These are phyloP conservation scores for Pleurotus citrinopileatus DNA, from an alignment of 768 basidiomycete genomes.

Conservation along the genomic window DNA sequence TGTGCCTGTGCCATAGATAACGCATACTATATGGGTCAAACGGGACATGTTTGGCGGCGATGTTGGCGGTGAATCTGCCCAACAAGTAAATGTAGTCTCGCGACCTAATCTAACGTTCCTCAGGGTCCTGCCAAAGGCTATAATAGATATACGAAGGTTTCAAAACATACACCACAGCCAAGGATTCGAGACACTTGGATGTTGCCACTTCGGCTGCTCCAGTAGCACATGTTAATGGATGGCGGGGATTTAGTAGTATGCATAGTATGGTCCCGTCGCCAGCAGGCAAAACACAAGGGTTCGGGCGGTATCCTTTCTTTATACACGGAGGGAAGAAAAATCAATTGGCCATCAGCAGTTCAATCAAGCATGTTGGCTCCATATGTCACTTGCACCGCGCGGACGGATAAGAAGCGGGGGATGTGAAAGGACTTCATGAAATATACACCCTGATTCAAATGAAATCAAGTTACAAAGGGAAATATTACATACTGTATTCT, in stretches of 20 bases:
- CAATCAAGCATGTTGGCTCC: conserved; percentile 1
- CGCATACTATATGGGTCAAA: conserved; percentile 7
- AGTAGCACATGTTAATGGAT: conserved; percentile 6
- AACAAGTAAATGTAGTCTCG: background rate
- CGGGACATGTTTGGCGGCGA: background rate
- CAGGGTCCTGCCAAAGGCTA: conserved; percentile 5
- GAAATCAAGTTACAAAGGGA: too few species aligned
- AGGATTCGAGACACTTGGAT: background rate
- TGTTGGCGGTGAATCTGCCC: background rate
- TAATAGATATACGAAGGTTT: background rate
- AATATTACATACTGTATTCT: too few species aligned
- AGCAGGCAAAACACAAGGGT: conserved; percentile 6
- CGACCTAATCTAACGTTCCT: background rate
- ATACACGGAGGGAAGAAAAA: background rate
- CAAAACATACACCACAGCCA: background rate
- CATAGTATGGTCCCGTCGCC: conserved; percentile 3
- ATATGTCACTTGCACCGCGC: background rate
- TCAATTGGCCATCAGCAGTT: background rate
- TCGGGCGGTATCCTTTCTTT: background rate
- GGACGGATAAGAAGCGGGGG: background rate
- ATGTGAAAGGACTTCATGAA: background rate
- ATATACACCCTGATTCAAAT: background rate
- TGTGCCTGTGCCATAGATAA: conserved; percentile 9
- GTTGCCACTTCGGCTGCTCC: background rate
- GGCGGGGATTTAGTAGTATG: background rate